Conservation (phyloP, 108 stramenopile species). For the Fragilaria radians region DNA sequence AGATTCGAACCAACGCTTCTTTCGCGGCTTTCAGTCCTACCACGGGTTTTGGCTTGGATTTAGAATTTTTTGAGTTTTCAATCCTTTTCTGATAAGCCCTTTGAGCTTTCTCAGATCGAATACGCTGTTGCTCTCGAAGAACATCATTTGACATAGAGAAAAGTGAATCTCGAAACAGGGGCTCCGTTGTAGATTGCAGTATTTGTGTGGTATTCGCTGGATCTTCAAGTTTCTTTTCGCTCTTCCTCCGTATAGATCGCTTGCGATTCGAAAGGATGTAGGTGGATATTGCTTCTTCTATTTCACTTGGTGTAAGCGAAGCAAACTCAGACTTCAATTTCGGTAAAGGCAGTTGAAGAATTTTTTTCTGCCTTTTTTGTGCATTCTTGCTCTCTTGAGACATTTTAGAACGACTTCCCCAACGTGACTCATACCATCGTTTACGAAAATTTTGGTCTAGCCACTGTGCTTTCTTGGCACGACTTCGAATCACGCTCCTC, state of each 20-base stretch:
- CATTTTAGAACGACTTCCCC: conserved; percentile 36
- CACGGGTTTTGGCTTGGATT: not conserved
- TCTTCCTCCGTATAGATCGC: conserved; percentile 8
- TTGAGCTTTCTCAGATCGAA: conserved; percentile 52
- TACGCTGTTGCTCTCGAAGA: conserved; percentile 20
- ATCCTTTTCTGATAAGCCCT: conserved; percentile 44
- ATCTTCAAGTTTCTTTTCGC: not conserved
- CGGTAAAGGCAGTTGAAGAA: not conserved
- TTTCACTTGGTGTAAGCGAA: conserved; percentile 58
- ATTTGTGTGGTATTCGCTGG: not conserved
- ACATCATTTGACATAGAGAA: conserved; percentile 11
- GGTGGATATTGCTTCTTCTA: conserved; percentile 41
- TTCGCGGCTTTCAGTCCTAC: conserved; percentile 14
- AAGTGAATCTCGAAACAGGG: conserved; percentile 6
- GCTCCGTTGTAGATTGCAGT: not conserved
- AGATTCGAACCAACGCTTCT: conserved; percentile 50
- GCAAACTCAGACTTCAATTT: conserved; percentile 44
- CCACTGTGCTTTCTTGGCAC: conserved; percentile 42
- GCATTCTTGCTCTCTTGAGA: conserved; percentile 13
- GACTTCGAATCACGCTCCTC: not conserved
- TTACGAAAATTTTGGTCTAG: conserved; percentile 54
- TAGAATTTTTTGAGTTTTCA: conserved; percentile 21
- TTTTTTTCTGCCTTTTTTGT: conserved; percentile 21
- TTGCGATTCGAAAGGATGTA: conserved; percentile 41
- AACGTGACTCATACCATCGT: conserved; percentile 64